phyloP scores from a whole-genome alignment of 2,329 filamentous ascomycete species.

The Setomelanomma holmii region DNA sequence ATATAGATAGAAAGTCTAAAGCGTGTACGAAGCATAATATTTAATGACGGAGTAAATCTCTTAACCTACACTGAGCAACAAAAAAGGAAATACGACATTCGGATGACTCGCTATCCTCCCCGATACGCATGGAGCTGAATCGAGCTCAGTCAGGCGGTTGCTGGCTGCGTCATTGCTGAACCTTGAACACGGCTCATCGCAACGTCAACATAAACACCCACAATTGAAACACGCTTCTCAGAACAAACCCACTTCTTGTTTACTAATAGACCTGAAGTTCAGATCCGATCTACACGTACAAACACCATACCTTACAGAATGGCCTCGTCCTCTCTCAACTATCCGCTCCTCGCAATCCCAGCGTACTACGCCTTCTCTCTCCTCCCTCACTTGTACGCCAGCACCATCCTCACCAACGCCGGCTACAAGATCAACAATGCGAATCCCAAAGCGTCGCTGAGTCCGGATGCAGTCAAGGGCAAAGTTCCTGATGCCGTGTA shows the following conservation, averaged over 20 bases:
- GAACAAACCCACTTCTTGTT: neutral
- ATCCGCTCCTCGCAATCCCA: slow-evolving; percentile 35
- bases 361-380: slow-evolving; percentile 36
- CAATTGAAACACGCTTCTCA: neutral
- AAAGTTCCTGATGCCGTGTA: slow-evolving; percentile 34
- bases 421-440: slow-evolving; percentile 36
- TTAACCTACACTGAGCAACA: neutral
- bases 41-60: neutral
- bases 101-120: neutral
- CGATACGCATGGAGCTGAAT: neutral
- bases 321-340: slow-evolving; percentile 29
- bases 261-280: too few relatives aligned
- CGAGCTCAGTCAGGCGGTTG: neutral
- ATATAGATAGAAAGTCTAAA: neutral
- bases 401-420: slow-evolving; percentile 13
- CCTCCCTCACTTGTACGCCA: slow-evolving; percentile 28
- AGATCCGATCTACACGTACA: neutral
- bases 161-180: neutral
- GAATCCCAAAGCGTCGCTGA: slow-evolving; percentile 31
- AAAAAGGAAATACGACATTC: neutral
- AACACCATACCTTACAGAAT: slow-evolving; percentile 9
- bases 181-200: neutral
- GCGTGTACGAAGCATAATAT: too few relatives aligned
- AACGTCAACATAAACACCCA: neutral
- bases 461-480: slow-evolving; percentile 27